Percentiles rank a stretch among this genome's conserved stretches.
Conservation (phyloP, 352 stramenopile genomes). For the Phytophthora aleatoria region DNA sequence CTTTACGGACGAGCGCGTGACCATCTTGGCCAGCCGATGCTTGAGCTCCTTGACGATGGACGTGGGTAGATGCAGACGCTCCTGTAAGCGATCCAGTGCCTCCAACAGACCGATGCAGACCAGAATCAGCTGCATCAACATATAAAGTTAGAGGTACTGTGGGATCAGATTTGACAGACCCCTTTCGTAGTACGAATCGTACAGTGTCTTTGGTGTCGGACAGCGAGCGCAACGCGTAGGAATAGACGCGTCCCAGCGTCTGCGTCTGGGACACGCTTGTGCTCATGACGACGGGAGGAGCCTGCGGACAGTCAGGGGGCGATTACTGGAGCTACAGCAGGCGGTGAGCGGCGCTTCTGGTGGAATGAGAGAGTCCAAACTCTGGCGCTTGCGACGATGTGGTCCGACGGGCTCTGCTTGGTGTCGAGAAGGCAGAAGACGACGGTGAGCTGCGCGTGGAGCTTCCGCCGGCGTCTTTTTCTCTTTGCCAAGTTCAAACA, state of each 20-base stretch:
- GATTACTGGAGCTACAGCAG: constrained; percentile 1
- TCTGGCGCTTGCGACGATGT: neutral
- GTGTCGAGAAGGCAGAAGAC: constrained; percentile 6
- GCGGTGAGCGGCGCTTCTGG: neutral
- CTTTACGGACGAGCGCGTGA: constrained; percentile 53
- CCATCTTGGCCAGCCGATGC: constrained; percentile 66
- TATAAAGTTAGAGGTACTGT: constrained; percentile 14
- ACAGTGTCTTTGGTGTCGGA: constrained; percentile 80
- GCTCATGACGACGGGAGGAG: constrained; percentile 15
- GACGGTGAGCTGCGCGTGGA: neutral
- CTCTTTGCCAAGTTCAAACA: constrained; percentile 31
- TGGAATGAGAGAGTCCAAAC: neutral
- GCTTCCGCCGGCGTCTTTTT: constrained; percentile 18
- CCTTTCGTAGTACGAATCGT: constrained; percentile 4
- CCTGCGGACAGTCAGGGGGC: neutral
- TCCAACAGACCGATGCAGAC: constrained; percentile 81
- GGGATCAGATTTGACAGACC: constrained; percentile 12
- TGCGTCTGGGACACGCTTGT: constrained; percentile 23
- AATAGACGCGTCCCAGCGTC: constrained; percentile 52
- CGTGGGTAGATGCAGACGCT: constrained; percentile 67
- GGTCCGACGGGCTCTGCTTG: neutral
- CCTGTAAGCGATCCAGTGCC: constrained; percentile 74
- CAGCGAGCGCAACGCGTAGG: constrained; percentile 62
- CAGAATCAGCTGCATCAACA: constrained; percentile 59
- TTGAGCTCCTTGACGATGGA: constrained; percentile 80